phyloP scores from a whole-genome alignment of 352 stramenopile genomes.

The Detonula confervacea region DNA sequence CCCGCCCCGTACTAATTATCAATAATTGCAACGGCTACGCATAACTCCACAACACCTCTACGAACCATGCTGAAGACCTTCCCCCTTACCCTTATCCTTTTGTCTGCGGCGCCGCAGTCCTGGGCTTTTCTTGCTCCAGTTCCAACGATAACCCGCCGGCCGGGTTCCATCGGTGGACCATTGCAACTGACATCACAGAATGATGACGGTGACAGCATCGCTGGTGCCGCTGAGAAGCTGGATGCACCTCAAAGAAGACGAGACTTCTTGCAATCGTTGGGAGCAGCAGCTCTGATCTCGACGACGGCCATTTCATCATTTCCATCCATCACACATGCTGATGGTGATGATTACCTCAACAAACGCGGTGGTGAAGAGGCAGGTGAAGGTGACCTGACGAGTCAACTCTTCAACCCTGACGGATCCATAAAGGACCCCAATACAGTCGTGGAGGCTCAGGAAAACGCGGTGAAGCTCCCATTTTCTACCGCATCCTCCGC shows the following conservation, averaged over 20 bases:
- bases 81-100: background rate
- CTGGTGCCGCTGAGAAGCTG: background rate
- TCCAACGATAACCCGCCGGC: too few relatives aligned
- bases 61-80: conserved; percentile 12
- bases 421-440: conserved; percentile 73
- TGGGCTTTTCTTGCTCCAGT: conserved; percentile 21
- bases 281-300: conserved; percentile 3
- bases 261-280: conserved; percentile 42
- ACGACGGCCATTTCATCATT: conserved; percentile 20
- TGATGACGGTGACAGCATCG: background rate
- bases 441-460: conserved; percentile 43
- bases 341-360: conserved; percentile 39
- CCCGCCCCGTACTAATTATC: too few relatives aligned
- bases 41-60: background rate
- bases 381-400: conserved; percentile 58
- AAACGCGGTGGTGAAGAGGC: too few relatives aligned
- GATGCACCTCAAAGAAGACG: conserved; percentile 22
- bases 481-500: conserved; percentile 34
- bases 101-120: background rate
- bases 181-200: conserved; percentile 5
- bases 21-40: background rate
- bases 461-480: conserved; percentile 41
- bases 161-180: too few relatives aligned
- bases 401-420: conserved; percentile 76
- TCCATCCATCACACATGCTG: conserved; percentile 13